phyloP scores from a whole-genome alignment of 805 yeast genomes.

The Helenozyma baotianmanensis region DNA sequence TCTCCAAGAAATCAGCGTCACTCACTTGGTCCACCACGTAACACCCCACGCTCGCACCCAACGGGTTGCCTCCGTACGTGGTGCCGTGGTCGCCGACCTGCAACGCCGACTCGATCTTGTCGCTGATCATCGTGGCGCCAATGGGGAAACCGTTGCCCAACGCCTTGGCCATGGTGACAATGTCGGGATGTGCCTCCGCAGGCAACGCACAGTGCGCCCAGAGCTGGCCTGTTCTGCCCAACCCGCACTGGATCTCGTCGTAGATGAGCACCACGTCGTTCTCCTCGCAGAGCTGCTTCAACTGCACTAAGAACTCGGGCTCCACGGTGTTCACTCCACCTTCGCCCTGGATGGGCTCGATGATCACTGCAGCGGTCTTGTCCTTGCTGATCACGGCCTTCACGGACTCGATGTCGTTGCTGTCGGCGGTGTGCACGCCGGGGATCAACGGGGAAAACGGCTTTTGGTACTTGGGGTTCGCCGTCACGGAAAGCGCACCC shows the following conservation, averaged over 20 bases:
- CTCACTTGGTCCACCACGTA: slow-evolving; percentile 71
- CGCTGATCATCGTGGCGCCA: slow-evolving; percentile 87
- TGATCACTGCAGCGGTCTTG: slow-evolving; percentile 83
- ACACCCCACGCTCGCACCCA: slow-evolving; percentile 77
- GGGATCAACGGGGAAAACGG: slow-evolving; percentile 94
- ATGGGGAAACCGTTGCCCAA: slow-evolving; percentile 96
- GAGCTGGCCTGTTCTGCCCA: slow-evolving; percentile 85
- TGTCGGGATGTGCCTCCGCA: slow-evolving; percentile 85
- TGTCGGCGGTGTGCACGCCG: slow-evolving; percentile 67
- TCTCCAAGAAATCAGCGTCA: slow-evolving; percentile 50
- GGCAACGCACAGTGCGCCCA: slow-evolving; percentile 89
- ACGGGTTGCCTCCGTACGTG: slow-evolving; percentile 95
- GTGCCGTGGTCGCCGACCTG: slow-evolving; percentile 97
- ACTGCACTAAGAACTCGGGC: slow-evolving; percentile 56
- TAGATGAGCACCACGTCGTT: slow-evolving; percentile 75
- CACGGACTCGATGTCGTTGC: slow-evolving; percentile 58
- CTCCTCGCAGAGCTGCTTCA: slow-evolving; percentile 60
- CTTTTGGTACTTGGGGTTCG: slow-evolving; percentile 85
- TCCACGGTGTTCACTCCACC: slow-evolving; percentile 82
- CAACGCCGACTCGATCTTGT: slow-evolving; percentile 65
- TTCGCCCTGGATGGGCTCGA: slow-evolving; percentile 98
- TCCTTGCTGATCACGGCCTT: slow-evolving; percentile 48
- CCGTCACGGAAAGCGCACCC: slow-evolving; percentile 91
- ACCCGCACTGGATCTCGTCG: slow-evolving; percentile 96
- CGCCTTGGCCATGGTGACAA: slow-evolving; percentile 91